Percentiles rank a stretch among this genome's conserved stretches.
Conservation (phyloP, 1,284 basidiomycete genomes). For the Cryptococcus amylolentus region DNA sequence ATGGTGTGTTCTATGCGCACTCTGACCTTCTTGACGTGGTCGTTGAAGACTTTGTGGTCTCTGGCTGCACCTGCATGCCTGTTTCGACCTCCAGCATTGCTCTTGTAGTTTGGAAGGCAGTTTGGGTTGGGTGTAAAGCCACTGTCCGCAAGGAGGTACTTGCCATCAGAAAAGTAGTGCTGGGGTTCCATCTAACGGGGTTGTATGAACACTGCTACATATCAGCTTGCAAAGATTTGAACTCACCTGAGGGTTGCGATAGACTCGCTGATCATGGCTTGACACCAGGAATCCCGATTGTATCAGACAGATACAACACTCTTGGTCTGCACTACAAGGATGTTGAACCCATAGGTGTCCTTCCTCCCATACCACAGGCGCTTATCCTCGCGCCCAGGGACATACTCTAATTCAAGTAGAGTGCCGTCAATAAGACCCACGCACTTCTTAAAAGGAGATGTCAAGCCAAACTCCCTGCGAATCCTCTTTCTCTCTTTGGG, state of each 20-base stretch:
- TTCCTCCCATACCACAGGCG: background rate
- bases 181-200: background rate
- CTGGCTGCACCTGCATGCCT: background rate
- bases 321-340: background rate
- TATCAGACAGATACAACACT: background rate
- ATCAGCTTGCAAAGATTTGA: background rate
- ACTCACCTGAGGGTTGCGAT: background rate
- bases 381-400: no score
- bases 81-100: background rate
- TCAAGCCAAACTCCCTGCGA: no score
- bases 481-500: no score
- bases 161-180: background rate
- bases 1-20: background rate
- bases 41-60: background rate
- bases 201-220: background rate
- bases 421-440: no score
- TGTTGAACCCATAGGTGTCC: background rate
- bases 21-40: background rate
- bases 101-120: background rate
- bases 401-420: no score
- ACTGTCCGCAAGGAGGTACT: background rate
- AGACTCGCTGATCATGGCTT: background rate
- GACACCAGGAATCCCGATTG: background rate
- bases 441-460: no score
- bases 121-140: background rate